A percentile compares a stretch with the other conserved stretches of the same genome.
Conservation (phyloP, 208 protist genomes). For the Crithidia brevicula region DNA sequence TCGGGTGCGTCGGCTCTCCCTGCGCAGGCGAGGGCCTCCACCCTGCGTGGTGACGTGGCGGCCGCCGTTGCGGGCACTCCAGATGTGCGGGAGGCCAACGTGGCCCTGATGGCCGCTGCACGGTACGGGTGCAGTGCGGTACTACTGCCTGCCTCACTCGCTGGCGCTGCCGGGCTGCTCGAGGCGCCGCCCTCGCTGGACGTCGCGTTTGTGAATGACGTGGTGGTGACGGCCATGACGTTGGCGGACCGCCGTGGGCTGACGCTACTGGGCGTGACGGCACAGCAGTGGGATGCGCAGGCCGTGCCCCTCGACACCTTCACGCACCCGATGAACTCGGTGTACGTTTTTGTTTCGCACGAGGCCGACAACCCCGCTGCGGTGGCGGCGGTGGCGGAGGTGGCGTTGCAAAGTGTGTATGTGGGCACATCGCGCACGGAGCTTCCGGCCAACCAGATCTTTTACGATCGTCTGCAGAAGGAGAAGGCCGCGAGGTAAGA, state of each 20-base stretch:
- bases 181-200: conserved; percentile 46
- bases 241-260: conserved; percentile 45
- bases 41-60: conserved; percentile 59
- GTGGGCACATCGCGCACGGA: conserved; percentile 24
- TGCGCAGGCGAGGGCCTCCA: conserved; percentile 16
- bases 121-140: conserved; percentile 66
- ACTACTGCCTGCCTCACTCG: conserved; percentile 53
- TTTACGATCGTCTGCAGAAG: conserved; percentile 79
- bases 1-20: conserved; percentile 1
- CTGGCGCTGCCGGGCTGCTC: conserved; percentile 25
- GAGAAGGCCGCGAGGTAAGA: conserved; percentile 27
- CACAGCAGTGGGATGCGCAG: conserved; percentile 25
- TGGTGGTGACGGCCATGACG: conserved; percentile 44
- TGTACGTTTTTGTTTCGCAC: conserved; percentile 67
- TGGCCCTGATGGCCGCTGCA: conserved; percentile 58
- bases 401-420: conserved; percentile 41
- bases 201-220: conserved; percentile 54
- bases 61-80: conserved; percentile 47
- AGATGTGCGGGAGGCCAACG: conserved; percentile 56
- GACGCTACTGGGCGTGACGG: conserved; percentile 54
- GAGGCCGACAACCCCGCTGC: conserved; percentile 23
- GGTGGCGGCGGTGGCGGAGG: conserved; percentile 30
- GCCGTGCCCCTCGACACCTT: conserved; percentile 49
- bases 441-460: conserved; percentile 68
- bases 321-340: conserved; percentile 50